These are phyloP conservation scores for Ambrosia trifida DNA, from an alignment of 129 eudicot species.

Conservation along the genomic window DNA sequence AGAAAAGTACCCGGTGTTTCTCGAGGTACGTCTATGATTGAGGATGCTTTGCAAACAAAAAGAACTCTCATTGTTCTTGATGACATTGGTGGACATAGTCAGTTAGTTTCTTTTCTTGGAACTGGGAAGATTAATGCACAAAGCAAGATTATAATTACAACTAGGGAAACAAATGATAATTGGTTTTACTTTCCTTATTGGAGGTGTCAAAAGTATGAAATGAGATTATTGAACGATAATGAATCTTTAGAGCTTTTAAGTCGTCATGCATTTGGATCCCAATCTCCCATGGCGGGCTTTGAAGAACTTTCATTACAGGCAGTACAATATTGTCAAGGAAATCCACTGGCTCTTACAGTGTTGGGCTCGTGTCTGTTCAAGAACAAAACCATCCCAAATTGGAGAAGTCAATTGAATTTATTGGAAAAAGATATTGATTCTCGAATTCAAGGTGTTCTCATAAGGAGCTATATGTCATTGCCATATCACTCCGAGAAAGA, in stretches of 20 bases:
- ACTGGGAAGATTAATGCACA: slow-evolving; percentile 6
- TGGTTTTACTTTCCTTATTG: neutral
- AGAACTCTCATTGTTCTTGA: slow-evolving; percentile 26
- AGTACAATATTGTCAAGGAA: slow-evolving; percentile 27
- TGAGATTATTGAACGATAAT: neutral
- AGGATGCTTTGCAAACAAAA: slow-evolving; percentile 12
- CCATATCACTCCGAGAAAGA: slow-evolving; percentile 18
- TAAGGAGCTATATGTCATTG: slow-evolving; percentile 17
- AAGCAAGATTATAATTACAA: slow-evolving; percentile 34
- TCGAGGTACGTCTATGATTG: neutral
- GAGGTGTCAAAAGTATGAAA: neutral
- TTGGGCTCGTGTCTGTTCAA: slow-evolving; percentile 24
- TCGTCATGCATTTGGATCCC: slow-evolving; percentile 34
- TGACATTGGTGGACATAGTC: slow-evolving; percentile 20
- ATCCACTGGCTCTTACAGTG: slow-evolving; percentile 31
- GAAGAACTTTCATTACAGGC: neutral
- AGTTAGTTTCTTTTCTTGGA: slow-evolving; percentile 22
- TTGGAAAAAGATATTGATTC: slow-evolving; percentile 10
- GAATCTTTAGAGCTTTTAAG: slow-evolving; percentile 30
- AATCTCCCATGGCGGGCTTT: neutral
- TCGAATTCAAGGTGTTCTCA: neutral
- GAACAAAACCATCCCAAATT: neutral
- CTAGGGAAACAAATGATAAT: slow-evolving; percentile 1
- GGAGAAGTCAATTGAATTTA: slow-evolving; percentile 23
- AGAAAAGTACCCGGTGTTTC: slow-evolving; percentile 15